phyloP scores from a whole-genome alignment of 106 monocot species.

The Gastrodia elata region DNA sequence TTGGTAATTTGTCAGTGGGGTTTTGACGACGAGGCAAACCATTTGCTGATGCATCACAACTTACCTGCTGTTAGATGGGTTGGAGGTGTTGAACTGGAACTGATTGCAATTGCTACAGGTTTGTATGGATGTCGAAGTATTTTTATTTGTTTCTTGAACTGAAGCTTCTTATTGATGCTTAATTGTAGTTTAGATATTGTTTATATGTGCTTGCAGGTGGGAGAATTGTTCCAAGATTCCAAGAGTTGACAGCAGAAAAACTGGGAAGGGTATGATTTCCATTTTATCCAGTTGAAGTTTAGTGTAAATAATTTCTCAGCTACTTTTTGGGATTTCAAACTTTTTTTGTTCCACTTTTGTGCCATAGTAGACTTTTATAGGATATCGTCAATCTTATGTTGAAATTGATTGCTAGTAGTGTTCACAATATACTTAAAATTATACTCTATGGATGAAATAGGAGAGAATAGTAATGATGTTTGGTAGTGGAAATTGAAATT shows the following conservation, averaged over 20 bases:
- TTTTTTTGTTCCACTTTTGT: not conserved
- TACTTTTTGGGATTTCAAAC: not conserved
- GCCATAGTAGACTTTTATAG: not conserved
- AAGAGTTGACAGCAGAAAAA: constrained; percentile 88
- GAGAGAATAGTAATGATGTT: no score
- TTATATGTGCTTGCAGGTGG: constrained; percentile 47
- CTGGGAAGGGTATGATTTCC: constrained; percentile 61
- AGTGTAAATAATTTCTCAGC: not conserved
- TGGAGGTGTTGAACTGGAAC: constrained; percentile 97
- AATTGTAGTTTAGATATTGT: not conserved
- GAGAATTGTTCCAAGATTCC: constrained; percentile 97
- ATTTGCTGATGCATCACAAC: constrained; percentile 91
- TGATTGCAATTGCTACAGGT: constrained; percentile 99
- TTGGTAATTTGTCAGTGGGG: constrained; percentile 99
- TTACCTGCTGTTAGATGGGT: constrained; percentile 99
- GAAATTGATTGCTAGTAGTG: no score
- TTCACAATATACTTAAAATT: no score
- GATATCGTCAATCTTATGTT: no score
- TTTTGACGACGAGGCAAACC: constrained; percentile 99
- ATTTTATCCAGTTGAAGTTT: not conserved
- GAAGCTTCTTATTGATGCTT: not conserved
- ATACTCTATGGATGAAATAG: no score
- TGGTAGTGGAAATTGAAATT: no score
- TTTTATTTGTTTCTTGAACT: not conserved
- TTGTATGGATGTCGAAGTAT: not conserved